Conservation (phyloP, 1,284 basidiomycete genomes). For the Moesziomyces sp. region DNA sequence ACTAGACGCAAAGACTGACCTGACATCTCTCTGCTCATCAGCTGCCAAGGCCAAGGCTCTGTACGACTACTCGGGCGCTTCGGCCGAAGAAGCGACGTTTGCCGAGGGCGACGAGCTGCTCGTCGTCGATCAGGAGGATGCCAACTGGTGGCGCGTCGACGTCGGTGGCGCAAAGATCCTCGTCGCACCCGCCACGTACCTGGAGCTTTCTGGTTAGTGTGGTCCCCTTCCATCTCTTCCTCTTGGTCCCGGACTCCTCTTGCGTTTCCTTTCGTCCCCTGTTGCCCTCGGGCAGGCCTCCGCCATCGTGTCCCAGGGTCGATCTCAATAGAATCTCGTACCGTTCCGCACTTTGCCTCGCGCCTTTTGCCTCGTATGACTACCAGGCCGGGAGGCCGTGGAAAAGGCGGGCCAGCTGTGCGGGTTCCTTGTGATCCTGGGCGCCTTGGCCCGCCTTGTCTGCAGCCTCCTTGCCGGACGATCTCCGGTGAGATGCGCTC, state of each 20-base stretch:
- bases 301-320: slow-evolving; percentile 27
- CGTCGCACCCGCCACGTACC: slow-evolving; percentile 64
- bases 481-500: neutral
- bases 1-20: slow-evolving; percentile 5
- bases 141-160: slow-evolving; percentile 66
- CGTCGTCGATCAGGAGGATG: slow-evolving; percentile 63
- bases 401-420: slow-evolving; percentile 23
- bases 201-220: slow-evolving; percentile 59
- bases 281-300: slow-evolving; percentile 2
- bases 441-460: slow-evolving; percentile 11
- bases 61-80: slow-evolving; percentile 63
- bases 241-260: slow-evolving; percentile 40
- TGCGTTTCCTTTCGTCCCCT: neutral
- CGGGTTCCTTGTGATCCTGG: slow-evolving; percentile 36
- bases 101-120: slow-evolving; percentile 56
- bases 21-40: neutral
- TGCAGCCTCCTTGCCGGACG: neutral
- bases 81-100: slow-evolving; percentile 61
- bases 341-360: slow-evolving; percentile 28
- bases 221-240: slow-evolving; percentile 5
- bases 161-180: slow-evolving; percentile 53
- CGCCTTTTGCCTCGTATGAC: slow-evolving; percentile 29
- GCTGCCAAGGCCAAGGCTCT: slow-evolving; percentile 59
- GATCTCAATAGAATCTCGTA: slow-evolving; percentile 37
- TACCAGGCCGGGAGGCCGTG: slow-evolving; percentile 36